Percentiles rank a stretch among this genome's conserved stretches.
Conservation (phyloP, 2,329 filamentous ascomycete species). For the Neonectria ditissima region DNA sequence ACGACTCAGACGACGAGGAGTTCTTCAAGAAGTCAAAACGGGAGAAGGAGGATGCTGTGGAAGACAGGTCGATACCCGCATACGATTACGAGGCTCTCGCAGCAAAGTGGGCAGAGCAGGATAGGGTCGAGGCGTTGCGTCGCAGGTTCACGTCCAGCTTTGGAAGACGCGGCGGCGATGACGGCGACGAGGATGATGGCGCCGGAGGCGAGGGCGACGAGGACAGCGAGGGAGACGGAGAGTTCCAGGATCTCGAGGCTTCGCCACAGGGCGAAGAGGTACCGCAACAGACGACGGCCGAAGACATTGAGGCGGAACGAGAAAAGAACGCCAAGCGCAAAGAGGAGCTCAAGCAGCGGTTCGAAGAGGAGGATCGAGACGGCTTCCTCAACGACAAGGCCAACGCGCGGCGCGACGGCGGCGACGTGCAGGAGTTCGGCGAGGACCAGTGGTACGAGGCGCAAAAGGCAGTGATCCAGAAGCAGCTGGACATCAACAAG, state of each 20-base stretch:
- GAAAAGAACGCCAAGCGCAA: conserved; percentile 91
- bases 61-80: conserved; percentile 82
- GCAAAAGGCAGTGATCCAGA: conserved; percentile 94
- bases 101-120: conserved; percentile 84
- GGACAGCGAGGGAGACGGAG: conserved; percentile 65
- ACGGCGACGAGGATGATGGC: conserved; percentile 58
- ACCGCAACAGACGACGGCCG: conserved; percentile 56
- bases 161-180: conserved; percentile 47
- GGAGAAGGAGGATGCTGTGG: conserved; percentile 77
- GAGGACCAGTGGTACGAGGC: conserved; percentile 99
- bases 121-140: conserved; percentile 80
- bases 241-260: conserved; percentile 70
- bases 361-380: conserved; percentile 98
- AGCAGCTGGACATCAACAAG: conserved; percentile 96
- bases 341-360: conserved; percentile 92
- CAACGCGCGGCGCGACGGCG: conserved; percentile 76
- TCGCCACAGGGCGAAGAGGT: conserved; percentile 76
- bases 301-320: conserved; percentile 85
- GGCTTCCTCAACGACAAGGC: conserved; percentile 93
- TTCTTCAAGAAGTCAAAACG: conserved; percentile 75
- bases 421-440: conserved; percentile 82
- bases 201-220: conserved; percentile 68
- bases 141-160: conserved; percentile 79
- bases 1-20: conserved; percentile 68
- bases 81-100: conserved; percentile 86